Evolutionary conservation across 1,139 yeast genomes (phyloP), one percentile per base, ranked within the genome.

Genomic region (Wickerhamiella infanticola): DNA sequence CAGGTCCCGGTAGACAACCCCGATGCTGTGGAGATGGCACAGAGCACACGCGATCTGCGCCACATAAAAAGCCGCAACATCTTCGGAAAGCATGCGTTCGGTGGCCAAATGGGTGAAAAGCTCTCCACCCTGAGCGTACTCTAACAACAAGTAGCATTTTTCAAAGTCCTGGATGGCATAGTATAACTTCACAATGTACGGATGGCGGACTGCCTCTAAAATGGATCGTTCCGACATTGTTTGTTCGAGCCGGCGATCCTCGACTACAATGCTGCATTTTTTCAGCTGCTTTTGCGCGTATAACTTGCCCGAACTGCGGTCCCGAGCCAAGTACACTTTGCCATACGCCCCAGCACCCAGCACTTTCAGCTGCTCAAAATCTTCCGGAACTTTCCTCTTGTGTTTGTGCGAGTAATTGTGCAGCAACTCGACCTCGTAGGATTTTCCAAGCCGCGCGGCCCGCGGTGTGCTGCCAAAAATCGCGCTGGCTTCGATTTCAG

Each of bases 261-360:
- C 71, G 33, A 80, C 72, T 29, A 75, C 63, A 53, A 80, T 74
- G 9, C 80, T 74, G 1, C 95, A 94, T 61, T 88, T 86, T 54
- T 77, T 79, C 55, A 86, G 68, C 58, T 86, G 95, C 58, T 88
- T 86, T 67, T 83, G 94, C 0, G 97, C 96, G 67, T 77, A 88
- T 9, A 86, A 64, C 50, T 74, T 71, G 0, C 83, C 83, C 0
- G 85, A 77, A 6, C 72, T 56, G 45, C 61, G 63, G 57, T 84
- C 88, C 47, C 78, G 73, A 0, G 86, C 96, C 8, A 86, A 64
- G 24, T 84, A 59, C 2, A 86, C 97, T 59, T 84, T 85, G 4
- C 97, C 96, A 56, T 84, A 86, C 11, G 95, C 86, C 3, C 96
- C 96, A 51, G 79, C 76, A 0, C 96, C 96, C n/a, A 86, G 67